phyloP scores from a whole-genome alignment of 2,329 filamentous ascomycete genomes.

The Arthroderma uncinatum region DNA sequence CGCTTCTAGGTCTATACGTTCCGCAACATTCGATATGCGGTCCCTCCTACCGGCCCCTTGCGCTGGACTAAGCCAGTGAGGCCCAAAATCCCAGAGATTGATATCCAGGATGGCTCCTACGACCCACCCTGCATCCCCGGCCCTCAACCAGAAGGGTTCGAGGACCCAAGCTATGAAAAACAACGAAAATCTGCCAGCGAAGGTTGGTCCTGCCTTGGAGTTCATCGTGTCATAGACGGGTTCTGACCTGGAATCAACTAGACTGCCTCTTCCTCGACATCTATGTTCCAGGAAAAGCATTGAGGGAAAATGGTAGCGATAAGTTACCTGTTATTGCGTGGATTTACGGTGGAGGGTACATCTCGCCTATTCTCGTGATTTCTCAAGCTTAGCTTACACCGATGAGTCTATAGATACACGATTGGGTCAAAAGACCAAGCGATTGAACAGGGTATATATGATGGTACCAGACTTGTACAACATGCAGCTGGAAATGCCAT shows the following conservation, averaged over 20 bases:
- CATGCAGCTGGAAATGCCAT: not conserved
- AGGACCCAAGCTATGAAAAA: not conserved
- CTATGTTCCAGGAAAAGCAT: conserved; percentile 35
- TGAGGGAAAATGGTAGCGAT: not conserved
- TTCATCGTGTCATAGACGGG: not conserved
- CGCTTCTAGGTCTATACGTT: conserved; percentile 28
- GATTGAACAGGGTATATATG: conserved; percentile 1
- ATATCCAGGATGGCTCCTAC: conserved; percentile 24
- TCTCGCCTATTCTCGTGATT: not conserved
- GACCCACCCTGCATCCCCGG: conserved; percentile 26
- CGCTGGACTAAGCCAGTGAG: conserved; percentile 33
- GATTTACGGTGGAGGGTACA: conserved; percentile 5
- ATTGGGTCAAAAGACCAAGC: not conserved
- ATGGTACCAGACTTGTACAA: conserved; percentile 1
- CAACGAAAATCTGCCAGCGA: not conserved
- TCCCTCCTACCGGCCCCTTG: conserved; percentile 32
- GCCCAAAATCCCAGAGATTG: conserved; percentile 24
- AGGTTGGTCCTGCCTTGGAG: not conserved
- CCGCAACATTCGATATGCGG: conserved; percentile 37
- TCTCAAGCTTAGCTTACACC: not conserved
- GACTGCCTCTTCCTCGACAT: conserved; percentile 44
- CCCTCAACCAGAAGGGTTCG: conserved; percentile 19
- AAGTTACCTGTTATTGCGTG: not conserved
- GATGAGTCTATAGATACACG: not conserved
- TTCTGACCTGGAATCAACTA: conserved; percentile 22